Conservation (phyloP, 1,139 yeast genomes). For the Hemisphaericaspora subhashii region DNA sequence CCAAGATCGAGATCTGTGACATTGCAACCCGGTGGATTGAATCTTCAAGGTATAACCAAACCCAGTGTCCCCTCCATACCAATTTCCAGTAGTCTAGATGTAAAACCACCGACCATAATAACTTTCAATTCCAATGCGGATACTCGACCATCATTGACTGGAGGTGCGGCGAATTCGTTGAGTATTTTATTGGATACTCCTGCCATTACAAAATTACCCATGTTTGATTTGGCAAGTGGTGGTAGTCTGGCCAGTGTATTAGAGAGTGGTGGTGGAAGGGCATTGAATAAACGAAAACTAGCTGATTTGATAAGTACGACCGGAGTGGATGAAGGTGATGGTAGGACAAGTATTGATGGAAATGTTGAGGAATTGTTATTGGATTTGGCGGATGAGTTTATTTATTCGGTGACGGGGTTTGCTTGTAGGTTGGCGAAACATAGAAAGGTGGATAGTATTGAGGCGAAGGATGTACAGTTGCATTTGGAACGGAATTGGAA, state of each 20-base stretch:
- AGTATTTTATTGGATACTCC: slow-evolving; percentile 71
- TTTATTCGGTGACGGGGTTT: slow-evolving; percentile 84
- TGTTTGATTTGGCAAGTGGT: slow-evolving; percentile 70
- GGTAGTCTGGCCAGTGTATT: slow-evolving; percentile 27
- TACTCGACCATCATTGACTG: slow-evolving; percentile 78
- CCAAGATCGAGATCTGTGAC: slow-evolving; percentile 5
- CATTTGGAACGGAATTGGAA: slow-evolving; percentile 96
- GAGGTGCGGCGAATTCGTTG: slow-evolving; percentile 74
- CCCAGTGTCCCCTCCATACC: slow-evolving; percentile 73
- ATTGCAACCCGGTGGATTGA: slow-evolving; percentile 9
- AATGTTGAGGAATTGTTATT: slow-evolving; percentile 90
- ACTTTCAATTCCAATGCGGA: slow-evolving; percentile 48
- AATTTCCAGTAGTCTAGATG: slow-evolving; percentile 65
- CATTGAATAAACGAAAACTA: slow-evolving; percentile 83
- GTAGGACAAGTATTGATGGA: slow-evolving; percentile 88
- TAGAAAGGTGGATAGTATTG: slow-evolving; percentile 82
- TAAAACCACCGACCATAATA: slow-evolving; percentile 64
- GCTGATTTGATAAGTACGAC: slow-evolving; percentile 82
- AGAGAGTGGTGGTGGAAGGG: slow-evolving; percentile 65
- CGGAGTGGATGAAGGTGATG: slow-evolving; percentile 84
- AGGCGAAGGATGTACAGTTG: slow-evolving; percentile 85
- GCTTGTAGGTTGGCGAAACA: slow-evolving; percentile 97
- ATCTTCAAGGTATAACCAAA: slow-evolving; percentile 51
- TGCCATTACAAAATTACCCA: slow-evolving; percentile 71
- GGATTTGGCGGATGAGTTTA: slow-evolving; percentile 95